These are phyloP conservation scores for Ceriops tagal DNA, from an alignment of 345 rosid species.

Conservation along the genomic window DNA sequence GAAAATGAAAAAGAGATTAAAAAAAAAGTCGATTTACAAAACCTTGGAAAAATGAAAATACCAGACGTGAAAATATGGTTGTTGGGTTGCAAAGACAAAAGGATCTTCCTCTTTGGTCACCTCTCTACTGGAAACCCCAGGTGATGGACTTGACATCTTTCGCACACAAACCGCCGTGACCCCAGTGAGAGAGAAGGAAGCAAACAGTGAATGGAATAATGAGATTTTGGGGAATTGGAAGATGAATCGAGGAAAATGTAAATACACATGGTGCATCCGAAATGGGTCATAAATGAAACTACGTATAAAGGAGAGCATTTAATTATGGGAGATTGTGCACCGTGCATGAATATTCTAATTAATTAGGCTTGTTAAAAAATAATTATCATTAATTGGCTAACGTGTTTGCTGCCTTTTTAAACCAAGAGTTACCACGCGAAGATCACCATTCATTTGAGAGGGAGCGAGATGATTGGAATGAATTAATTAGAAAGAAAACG, in stretches of 20 bases:
- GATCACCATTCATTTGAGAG: too few relatives aligned
- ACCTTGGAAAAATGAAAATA: slow-evolving; percentile 1
- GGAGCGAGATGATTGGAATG: too few relatives aligned
- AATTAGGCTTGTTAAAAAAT: too few relatives aligned
- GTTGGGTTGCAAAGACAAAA: slow-evolving; percentile 19
- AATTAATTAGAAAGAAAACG: too few relatives aligned
- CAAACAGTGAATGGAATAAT: slow-evolving; percentile 4
- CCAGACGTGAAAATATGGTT: slow-evolving; percentile 21
- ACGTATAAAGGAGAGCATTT: neutral
- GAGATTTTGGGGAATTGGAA: neutral
- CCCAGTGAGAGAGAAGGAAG: neutral
- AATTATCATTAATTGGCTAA: too few relatives aligned
- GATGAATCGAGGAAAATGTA: neutral
- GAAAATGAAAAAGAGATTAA: too few relatives aligned
- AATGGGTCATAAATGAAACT: neutral
- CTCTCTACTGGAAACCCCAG: neutral
- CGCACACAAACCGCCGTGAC: too few relatives aligned
- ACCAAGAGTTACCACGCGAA: too few relatives aligned
- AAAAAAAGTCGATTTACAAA: too few relatives aligned
- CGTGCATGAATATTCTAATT: slow-evolving; percentile 19
- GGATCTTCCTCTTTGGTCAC: slow-evolving; percentile 29
- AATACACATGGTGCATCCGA: neutral
- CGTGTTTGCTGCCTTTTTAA: too few relatives aligned
- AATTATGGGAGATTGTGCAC: slow-evolving; percentile 24
- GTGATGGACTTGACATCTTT: neutral